Percentiles rank a stretch among this genome's conserved stretches.
Evolutionary conservation across 257 asterid genomes (phyloP).

Genomic region (Solanum piurae): DNA sequence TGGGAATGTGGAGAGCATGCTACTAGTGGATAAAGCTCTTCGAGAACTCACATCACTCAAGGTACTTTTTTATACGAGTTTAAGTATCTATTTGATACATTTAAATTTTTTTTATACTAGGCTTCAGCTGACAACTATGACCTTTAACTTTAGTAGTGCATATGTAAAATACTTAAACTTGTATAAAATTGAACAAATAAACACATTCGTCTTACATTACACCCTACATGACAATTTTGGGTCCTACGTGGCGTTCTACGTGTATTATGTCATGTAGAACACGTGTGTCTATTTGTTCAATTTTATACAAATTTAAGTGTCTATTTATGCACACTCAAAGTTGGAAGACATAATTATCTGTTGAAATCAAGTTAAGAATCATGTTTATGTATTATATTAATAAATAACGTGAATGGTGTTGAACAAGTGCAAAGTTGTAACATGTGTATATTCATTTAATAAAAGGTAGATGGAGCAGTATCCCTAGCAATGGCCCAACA

Average conservation of each 20-base stretch:
- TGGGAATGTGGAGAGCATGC: conserved; percentile 76
- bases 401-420: background rate
- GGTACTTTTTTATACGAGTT: conserved; percentile 19
- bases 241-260: no score
- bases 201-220: no score
- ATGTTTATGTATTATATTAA: background rate
- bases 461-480: conserved; percentile 81
- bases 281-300: background rate
- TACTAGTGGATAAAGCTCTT: conserved; percentile 84
- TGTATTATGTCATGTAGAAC: background rate
- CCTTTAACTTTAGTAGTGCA: background rate
- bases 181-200: no score
- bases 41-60: conserved; percentile 66
- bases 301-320: background rate
- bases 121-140: background rate
- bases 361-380: no score
- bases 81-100: no score
- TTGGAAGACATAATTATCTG: no score
- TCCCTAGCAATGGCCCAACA: conserved; percentile 79
- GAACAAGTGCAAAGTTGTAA: background rate
- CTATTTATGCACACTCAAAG: background rate
- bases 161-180: no score
- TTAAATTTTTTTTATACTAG: no score
- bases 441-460: background rate
- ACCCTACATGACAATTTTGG: background rate